Percentiles rank a stretch among this genome's conserved stretches.
phyloP scores from a whole-genome alignment of 768 basidiomycete species.

The Lactifluus piperatus region DNA sequence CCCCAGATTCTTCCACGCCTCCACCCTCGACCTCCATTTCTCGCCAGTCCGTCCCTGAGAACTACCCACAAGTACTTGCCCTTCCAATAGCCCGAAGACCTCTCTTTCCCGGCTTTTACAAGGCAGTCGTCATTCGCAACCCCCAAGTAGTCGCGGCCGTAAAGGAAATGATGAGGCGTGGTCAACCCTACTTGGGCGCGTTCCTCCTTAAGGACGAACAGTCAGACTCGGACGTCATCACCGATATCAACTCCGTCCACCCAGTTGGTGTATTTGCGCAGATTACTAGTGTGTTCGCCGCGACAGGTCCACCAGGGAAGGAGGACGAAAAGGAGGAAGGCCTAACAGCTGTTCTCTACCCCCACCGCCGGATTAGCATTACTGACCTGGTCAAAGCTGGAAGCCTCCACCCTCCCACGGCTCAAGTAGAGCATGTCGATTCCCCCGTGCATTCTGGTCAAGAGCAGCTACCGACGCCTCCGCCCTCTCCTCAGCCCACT shows the following conservation, averaged over 20 bases:
- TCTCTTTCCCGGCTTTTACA: conserved; percentile 96
- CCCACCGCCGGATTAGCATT: conserved; percentile 83
- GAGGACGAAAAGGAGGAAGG: conserved; percentile 79
- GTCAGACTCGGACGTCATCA: conserved; percentile 87
- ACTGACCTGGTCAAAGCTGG: conserved; percentile 76
- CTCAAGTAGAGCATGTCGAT: conserved; percentile 28
- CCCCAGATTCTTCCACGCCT: conserved; percentile 29
- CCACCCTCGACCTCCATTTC: conserved; percentile 51
- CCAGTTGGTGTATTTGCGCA: conserved; percentile 95
- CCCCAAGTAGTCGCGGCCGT: conserved; percentile 88
- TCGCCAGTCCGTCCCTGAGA: conserved; percentile 80
- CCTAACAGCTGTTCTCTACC: conserved; percentile 91
- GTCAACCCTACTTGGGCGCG: conserved; percentile 94
- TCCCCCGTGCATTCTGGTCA: conserved; percentile 31
- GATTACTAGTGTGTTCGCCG: conserved; percentile 87
- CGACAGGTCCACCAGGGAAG: conserved; percentile 41
- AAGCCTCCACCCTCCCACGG: conserved; percentile 29
- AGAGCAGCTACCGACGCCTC: conserved; percentile 38
- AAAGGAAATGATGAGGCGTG: conserved; percentile 93
- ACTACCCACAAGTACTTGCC: conserved; percentile 90
- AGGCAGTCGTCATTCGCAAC: conserved; percentile 90
- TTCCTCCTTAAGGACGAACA: conserved; percentile 94
- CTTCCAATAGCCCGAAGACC: conserved; percentile 93
- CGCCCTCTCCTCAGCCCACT: conserved; percentile 28
- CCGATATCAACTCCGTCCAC: conserved; percentile 80